Evolutionary conservation across 2,329 filamentous ascomycete species (phyloP).

Genomic region (Diaporthe eres): DNA sequence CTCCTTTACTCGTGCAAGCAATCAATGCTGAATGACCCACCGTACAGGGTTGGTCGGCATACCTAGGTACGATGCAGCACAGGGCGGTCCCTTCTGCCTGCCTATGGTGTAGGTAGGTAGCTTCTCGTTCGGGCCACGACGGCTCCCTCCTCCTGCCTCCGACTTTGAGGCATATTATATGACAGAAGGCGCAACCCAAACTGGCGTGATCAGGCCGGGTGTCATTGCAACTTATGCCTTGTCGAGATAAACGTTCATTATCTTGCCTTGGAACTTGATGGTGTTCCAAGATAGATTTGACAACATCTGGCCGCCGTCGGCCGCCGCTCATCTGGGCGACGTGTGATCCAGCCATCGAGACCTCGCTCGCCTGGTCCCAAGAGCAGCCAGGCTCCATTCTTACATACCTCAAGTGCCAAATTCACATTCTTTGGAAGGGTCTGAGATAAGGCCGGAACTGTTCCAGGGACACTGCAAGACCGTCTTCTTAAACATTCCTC

Average conservation of each 20-base stretch:
- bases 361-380: not conserved
- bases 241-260: not conserved
- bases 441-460: not conserved
- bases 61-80: not conserved
- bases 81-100: not conserved
- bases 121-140: not conserved
- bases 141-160: not conserved
- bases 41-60: too few relatives aligned
- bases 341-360: not conserved
- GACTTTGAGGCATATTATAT: not conserved
- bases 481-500: not conserved
- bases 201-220: not conserved
- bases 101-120: not conserved
- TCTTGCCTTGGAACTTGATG: not conserved
- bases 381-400: not conserved
- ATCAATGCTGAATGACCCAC: not conserved
- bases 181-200: not conserved
- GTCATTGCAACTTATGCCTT: fast-evolving
- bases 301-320: too few relatives aligned
- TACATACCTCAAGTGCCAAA: not conserved
- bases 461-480: not conserved
- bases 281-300: not conserved
- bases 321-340: not conserved
- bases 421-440: not conserved
- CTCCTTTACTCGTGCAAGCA: not conserved